phyloP scores from a whole-genome alignment of 495 filamentous ascomycete genomes.

The Hypoxylon trugodes region DNA sequence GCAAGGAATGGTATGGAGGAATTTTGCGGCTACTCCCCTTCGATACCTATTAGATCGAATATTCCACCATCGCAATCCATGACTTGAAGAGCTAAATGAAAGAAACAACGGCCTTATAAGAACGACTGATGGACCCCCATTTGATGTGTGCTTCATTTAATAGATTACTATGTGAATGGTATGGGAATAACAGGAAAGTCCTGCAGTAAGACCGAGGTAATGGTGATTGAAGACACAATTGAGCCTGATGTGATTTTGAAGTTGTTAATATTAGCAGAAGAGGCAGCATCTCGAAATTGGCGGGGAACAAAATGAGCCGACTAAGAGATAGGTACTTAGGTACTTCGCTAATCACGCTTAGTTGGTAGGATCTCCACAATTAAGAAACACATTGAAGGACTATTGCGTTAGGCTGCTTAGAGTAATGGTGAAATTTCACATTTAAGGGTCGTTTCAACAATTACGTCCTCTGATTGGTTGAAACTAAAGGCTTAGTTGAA shows the following conservation, averaged over 20 bases:
- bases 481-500: background rate
- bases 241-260: no score
- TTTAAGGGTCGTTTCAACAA: slow-evolving; percentile 19
- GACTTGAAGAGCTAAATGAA: background rate
- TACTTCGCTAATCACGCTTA: no score
- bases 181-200: no score
- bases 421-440: slow-evolving; percentile 30
- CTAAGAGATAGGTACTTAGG: slow-evolving; percentile 5
- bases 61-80: slow-evolving; percentile 15
- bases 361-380: no score
- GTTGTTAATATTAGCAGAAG: no score
- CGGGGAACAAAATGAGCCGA: background rate
- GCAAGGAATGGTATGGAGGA: background rate
- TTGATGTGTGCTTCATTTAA: no score
- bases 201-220: no score
- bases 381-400: slow-evolving; percentile 20
- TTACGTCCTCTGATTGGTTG: slow-evolving; percentile 2
- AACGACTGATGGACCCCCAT: no score
- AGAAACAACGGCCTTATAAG: no score
- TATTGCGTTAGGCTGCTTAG: slow-evolving; percentile 13
- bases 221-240: no score
- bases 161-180: no score
- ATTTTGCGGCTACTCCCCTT: slow-evolving; percentile 19
- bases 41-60: background rate
- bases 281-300: no score